Conservation (phyloP, 208 protist genomes). For the Trypanosoma mega region DNA sequence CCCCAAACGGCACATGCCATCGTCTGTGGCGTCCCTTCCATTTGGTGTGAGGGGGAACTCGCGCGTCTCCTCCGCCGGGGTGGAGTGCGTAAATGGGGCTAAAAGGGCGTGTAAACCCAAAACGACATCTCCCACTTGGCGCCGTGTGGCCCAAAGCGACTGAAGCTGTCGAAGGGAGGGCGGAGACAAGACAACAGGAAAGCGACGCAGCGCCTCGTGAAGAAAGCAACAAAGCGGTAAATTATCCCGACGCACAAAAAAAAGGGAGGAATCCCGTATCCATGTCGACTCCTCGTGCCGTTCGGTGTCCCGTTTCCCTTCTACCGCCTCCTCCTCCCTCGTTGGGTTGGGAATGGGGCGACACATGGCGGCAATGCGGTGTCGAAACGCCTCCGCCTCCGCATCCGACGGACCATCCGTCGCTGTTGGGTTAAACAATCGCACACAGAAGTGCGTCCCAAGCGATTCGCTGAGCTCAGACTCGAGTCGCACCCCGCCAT, state of each 20-base stretch:
- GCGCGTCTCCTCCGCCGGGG: not conserved
- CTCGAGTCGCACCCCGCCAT: slow-evolving; percentile 49
- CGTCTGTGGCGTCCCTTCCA: not conserved
- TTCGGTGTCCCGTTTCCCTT: no score
- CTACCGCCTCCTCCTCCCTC: no score
- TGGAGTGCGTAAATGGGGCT: slow-evolving; percentile 37
- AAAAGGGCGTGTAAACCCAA: slow-evolving; percentile 49
- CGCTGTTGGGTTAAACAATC: slow-evolving; percentile 33
- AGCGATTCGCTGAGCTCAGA: slow-evolving; percentile 41
- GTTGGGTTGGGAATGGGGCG: no score
- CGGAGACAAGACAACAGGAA: slow-evolving; percentile 49
- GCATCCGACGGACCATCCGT: not conserved
- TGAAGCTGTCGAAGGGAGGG: slow-evolving; percentile 48
- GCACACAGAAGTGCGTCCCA: slow-evolving; percentile 48
- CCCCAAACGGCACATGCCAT: not conserved
- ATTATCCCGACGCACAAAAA: slow-evolving; percentile 66
- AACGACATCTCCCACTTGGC: slow-evolving; percentile 54
- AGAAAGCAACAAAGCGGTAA: slow-evolving; percentile 64
- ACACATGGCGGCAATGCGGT: not conserved
- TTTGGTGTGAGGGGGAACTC: not conserved
- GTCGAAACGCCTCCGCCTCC: not conserved
- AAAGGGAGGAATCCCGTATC: slow-evolving; percentile 36
- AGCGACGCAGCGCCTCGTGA: slow-evolving; percentile 52
- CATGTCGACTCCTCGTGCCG: slow-evolving; percentile 20
- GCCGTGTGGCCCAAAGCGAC: slow-evolving; percentile 52